Conservation (phyloP, 345 rosid species). For the Syzygium aqueum region DNA sequence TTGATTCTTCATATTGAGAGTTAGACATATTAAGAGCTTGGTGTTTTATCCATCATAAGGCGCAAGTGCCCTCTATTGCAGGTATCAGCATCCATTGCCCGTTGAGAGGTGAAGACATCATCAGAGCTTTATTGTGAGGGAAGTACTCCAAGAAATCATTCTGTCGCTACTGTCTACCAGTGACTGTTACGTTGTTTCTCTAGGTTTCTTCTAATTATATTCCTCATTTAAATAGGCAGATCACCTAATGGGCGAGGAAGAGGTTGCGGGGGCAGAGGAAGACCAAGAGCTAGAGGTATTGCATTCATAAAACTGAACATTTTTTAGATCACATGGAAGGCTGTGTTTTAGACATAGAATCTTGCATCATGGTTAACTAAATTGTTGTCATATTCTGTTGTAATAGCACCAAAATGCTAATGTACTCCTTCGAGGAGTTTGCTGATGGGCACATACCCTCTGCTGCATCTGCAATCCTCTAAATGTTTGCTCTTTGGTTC, state of each 20-base stretch:
- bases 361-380: not conserved
- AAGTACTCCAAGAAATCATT: slow-evolving; percentile 16
- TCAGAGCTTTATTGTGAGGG: slow-evolving; percentile 44
- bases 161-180: not conserved
- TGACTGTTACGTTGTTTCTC: not conserved
- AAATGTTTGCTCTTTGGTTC: no score
- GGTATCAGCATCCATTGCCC: slow-evolving; percentile 66
- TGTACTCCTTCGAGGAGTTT: no score
- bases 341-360: not conserved
- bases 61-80: slow-evolving; percentile 7
- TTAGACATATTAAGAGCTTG: not conserved
- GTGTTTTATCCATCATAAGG: not conserved
- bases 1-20: not conserved
- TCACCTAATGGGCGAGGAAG: slow-evolving; percentile 57
- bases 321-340: not conserved
- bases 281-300: slow-evolving; percentile 13
- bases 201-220: not conserved
- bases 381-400: no score
- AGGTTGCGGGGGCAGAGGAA: slow-evolving; percentile 55
- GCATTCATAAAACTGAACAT: not conserved
- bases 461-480: no score
- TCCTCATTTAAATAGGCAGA: slow-evolving; percentile 30
- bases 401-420: no score
- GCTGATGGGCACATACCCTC: no score
- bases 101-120: slow-evolving; percentile 38